Evolutionary conservation across 2,329 filamentous ascomycete genomes (phyloP), one percentile per base, ranked within the genome.

Genomic region (Orbilia quercus): DNA sequence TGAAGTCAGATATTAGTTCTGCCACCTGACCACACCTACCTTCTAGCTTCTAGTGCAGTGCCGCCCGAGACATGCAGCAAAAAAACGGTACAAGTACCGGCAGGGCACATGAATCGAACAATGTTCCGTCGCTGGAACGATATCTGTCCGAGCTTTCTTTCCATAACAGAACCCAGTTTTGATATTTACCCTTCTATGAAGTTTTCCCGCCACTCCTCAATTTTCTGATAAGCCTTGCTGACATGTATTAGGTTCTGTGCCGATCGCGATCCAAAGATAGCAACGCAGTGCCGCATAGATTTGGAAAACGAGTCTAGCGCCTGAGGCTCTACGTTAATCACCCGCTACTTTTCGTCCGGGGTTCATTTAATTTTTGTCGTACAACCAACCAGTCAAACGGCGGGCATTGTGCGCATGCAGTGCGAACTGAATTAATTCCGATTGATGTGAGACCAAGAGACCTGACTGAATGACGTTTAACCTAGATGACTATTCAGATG

Each of bases 1-100:
- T 50, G 53, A 59, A 53, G 63, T 67, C 31, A 67, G 63, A 67
- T 59, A 67, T 59, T 66, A 66, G 53, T 58, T 51, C 16, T 9
- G n/a, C 14, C 58, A 28, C 58, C 58, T 51, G 59, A 38, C 47
- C 25, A 54, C 36, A 40, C 36, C 36, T 34, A 16, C 9, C 9
- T 34, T 34, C 12, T 6, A 34, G 6, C 12, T 34, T 11, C 57
- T 40, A 16, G 18, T 28, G 36, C 50, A 20, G 28, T n/a, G 18
- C 31, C 53, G 16, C 25, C 62, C 62, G 62, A 66, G 62, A 58
- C 62, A 50, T 47, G 42, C 50, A 65, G 20, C 51, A 36, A 23
- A 20, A 14, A 62, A 62, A 50, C 18, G 47, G 14, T 22, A 25
- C 22, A 28, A 12, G 34, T 42, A 28, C 42, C 25, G 42, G 44